Percentiles rank a stretch among this genome's conserved stretches.
Evolutionary conservation across 257 asterid species (phyloP).

Genomic region (Solanum gracilifrons): DNA sequence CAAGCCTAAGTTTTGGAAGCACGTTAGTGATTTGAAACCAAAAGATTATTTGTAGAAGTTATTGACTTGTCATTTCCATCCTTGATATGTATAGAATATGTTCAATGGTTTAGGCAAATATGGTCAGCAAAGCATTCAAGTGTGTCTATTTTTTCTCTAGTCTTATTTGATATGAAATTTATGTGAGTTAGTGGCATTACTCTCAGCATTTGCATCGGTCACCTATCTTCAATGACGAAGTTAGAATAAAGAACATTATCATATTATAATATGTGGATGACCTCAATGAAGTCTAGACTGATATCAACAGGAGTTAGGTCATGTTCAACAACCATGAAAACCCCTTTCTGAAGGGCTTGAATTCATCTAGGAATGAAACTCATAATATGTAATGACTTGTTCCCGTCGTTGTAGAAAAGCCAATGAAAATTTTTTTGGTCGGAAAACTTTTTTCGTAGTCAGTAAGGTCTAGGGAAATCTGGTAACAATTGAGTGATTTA

Average conservation of each 20-base stretch:
- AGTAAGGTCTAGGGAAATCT: no score
- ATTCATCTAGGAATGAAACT: no score
- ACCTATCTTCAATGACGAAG: neutral
- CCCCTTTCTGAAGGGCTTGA: neutral
- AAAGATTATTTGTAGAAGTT: neutral
- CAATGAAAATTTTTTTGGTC: no score
- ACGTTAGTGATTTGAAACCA: neutral
- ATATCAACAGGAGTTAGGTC: neutral
- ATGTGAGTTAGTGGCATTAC: neutral
- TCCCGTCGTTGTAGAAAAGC: no score
- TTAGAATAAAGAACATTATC: neutral
- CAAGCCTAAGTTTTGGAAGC: neutral
- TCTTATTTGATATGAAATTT: neutral
- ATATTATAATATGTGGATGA: neutral
- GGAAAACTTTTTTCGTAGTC: no score
- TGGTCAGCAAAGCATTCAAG: neutral
- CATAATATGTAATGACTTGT: neutral
- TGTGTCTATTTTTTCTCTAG: neutral
- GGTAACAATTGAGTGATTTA: no score
- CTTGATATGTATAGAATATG: neutral
- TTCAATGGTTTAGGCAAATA: neutral
- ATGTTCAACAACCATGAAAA: neutral
- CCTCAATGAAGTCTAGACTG: neutral
- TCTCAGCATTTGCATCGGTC: neutral
- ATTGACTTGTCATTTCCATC: neutral